These are phyloP conservation scores for Flammula alnicola DNA, from an alignment of 1,284 basidiomycete genomes.

Conservation along the genomic window DNA sequence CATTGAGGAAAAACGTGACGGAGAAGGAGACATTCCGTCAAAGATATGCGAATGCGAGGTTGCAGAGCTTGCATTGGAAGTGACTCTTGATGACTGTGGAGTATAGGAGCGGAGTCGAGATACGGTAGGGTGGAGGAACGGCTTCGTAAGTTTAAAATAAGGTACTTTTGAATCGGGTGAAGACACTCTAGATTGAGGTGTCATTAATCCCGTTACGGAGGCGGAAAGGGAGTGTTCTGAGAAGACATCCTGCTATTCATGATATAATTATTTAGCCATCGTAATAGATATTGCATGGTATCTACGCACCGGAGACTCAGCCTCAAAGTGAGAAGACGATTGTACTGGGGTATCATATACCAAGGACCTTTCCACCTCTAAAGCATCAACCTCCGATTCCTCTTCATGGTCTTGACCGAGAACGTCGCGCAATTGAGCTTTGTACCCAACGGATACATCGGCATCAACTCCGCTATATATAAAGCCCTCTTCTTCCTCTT, in stretches of 20 bases:
- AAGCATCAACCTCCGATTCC: constrained; percentile 45
- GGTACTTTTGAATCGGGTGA: constrained; percentile 29
- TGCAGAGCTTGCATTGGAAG: constrained; percentile 52
- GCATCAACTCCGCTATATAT: constrained; percentile 75
- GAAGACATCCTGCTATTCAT: constrained; percentile 35
- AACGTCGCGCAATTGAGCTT: constrained; percentile 73
- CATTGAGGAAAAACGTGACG: constrained; percentile 73
- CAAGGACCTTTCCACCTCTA: constrained; percentile 51
- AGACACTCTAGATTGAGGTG: constrained; percentile 32
- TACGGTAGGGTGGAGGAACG: constrained; percentile 77
- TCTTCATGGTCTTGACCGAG: constrained; percentile 68
- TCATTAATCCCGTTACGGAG: constrained; percentile 36
- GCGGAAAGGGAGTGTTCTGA: constrained; percentile 50
- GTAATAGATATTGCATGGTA: constrained; percentile 1
- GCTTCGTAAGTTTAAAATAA: constrained; percentile 43
- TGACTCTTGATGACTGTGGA: constrained; percentile 53
- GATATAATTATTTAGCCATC: too few relatives aligned
- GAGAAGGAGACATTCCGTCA: constrained; percentile 53
- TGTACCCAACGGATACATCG: constrained; percentile 51
- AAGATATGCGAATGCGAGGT: constrained; percentile 49
- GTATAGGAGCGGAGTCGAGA: constrained; percentile 81
- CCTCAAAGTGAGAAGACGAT: too few relatives aligned
- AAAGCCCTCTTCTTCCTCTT: constrained; percentile 67
- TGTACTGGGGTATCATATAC: constrained; percentile 38
- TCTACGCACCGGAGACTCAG: constrained; percentile 49